Conservation (phyloP, 2,329 filamentous ascomycete species). For the Colletotrichum orchidophilum region DNA sequence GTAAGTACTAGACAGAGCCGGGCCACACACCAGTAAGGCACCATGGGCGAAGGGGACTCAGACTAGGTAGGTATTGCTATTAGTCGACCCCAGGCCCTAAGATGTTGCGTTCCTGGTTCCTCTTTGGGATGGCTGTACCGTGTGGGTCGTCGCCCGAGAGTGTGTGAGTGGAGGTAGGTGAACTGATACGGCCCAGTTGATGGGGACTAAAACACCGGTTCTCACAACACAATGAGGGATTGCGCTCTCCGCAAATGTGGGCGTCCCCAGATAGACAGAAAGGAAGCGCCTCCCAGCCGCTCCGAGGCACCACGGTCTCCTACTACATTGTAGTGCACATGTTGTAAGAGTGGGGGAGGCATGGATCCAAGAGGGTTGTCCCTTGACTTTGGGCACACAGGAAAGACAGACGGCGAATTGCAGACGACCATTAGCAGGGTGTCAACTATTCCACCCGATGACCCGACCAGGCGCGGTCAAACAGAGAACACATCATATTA, state of each 20-base stretch:
- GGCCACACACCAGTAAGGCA: not conserved
- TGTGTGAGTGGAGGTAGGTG: constrained; percentile 6
- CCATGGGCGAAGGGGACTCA: too few species aligned
- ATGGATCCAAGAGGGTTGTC: not conserved
- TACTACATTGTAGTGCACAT: not conserved
- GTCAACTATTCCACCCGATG: not conserved
- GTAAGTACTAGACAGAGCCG: constrained; percentile 6
- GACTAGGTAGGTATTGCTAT: not conserved
- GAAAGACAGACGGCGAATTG: not conserved
- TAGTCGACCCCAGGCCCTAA: not conserved
- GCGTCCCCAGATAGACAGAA: constrained; percentile 10
- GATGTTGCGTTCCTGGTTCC: not conserved
- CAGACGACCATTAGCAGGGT: not conserved
- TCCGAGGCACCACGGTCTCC: not conserved
- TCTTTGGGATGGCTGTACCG: not conserved
- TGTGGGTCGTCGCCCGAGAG: not conserved
- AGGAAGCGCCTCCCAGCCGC: not conserved
- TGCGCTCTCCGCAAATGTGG: not conserved
- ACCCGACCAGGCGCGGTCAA: not conserved
- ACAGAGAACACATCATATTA: constrained; percentile 2
- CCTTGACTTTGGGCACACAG: not conserved
- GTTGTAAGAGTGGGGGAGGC: not conserved
- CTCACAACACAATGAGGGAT: constrained; percentile 2
- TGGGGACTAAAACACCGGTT: constrained; percentile 16
- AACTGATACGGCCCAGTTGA: constrained; percentile 11